These are phyloP conservation scores for Oxytropis ochrocephala DNA, from an alignment of 306 rosid genomes.

Conservation along the genomic window DNA sequence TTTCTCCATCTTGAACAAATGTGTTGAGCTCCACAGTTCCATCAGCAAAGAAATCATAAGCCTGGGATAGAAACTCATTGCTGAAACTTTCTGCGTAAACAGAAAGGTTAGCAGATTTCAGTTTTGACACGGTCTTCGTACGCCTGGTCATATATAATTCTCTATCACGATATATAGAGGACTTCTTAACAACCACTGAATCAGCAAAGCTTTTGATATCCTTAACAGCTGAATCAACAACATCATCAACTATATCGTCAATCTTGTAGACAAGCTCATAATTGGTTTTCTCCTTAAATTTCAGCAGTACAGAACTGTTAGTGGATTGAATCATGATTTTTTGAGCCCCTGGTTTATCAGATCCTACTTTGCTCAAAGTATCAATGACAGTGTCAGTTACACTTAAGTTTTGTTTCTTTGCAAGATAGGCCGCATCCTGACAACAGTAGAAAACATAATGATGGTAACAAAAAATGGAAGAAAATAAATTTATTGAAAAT, in stretches of 20 bases:
- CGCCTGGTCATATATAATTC: neutral
- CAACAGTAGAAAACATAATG: constrained; percentile 7
- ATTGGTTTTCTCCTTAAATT: constrained; percentile 42
- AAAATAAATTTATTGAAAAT: neutral
- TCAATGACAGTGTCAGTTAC: constrained; percentile 48
- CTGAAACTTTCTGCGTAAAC: constrained; percentile 64
- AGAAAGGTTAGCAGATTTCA: constrained; percentile 43
- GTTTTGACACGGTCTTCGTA: constrained; percentile 35
- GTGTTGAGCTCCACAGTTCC: constrained; percentile 74
- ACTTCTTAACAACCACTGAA: constrained; percentile 59
- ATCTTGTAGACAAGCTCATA: constrained; percentile 68
- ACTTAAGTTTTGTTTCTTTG: constrained; percentile 31
- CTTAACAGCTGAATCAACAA: constrained; percentile 25
- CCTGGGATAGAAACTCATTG: constrained; percentile 79
- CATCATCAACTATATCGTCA: constrained; percentile 40
- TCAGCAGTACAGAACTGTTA: constrained; percentile 54
- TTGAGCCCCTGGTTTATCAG: constrained; percentile 33
- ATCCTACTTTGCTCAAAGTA: constrained; percentile 55
- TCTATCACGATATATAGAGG: constrained; percentile 31
- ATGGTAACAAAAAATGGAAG: neutral
- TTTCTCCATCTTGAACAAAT: constrained; percentile 19
- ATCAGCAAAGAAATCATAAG: constrained; percentile 89
- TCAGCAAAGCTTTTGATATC: constrained; percentile 61
- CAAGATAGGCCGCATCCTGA: constrained; percentile 85
- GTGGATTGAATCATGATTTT: constrained; percentile 72